Conservation (phyloP, 208 protist species). For the Leishmania braziliensis region DNA sequence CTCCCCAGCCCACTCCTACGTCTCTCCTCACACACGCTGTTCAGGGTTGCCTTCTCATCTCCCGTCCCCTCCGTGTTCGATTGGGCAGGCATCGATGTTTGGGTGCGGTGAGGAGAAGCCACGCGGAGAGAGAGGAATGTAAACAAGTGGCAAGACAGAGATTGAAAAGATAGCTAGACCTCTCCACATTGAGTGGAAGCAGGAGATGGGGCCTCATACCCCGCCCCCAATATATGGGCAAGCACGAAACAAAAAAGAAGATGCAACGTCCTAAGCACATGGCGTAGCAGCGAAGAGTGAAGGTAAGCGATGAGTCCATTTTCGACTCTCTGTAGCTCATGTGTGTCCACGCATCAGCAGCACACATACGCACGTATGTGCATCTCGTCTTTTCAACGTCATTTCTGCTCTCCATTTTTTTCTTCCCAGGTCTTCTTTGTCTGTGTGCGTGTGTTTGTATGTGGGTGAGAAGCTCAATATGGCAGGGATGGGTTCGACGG, state of each 20-base stretch:
- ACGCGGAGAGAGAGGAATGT: background rate
- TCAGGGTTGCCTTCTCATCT: background rate
- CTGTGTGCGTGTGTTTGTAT: background rate
- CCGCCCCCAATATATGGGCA: background rate
- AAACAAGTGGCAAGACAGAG: background rate
- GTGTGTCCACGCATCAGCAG: background rate
- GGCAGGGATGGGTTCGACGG: background rate
- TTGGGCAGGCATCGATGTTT: background rate
- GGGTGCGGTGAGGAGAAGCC: background rate
- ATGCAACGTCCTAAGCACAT: background rate
- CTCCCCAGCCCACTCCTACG: too few relatives aligned
- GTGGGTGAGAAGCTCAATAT: background rate
- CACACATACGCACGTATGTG: background rate
- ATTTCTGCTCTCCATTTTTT: too few relatives aligned
- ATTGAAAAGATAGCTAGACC: background rate
- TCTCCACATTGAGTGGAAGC: background rate
- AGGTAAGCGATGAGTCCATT: background rate
- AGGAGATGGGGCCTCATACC: background rate
- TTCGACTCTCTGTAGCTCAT: background rate
- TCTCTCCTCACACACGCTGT: background rate
- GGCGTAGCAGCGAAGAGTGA: background rate
- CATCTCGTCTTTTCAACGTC: background rate
- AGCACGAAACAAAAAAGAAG: background rate
- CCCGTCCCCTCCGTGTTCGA: background rate
- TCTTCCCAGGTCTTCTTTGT: background rate